A percentile compares a stretch with the other conserved stretches of the same genome.
These are phyloP conservation scores for Zasmidium citrigriseum DNA, from an alignment of 2,329 filamentous ascomycete species.

Conservation along the genomic window DNA sequence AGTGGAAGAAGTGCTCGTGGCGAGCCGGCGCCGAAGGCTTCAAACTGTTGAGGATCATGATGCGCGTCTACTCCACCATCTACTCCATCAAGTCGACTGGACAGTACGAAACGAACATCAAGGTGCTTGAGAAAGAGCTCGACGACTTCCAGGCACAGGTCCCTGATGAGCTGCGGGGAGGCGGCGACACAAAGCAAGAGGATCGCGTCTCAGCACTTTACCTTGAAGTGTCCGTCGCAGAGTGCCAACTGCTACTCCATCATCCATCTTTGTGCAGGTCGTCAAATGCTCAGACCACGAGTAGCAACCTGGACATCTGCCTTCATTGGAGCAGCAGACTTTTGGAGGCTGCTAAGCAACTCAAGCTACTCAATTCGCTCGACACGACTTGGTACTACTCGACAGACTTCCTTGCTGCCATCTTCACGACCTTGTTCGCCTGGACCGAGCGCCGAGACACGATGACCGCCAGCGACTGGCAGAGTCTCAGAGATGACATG, in stretches of 20 bases:
- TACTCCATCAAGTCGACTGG: slow-evolving; percentile 64
- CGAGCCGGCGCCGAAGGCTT: slow-evolving; percentile 66
- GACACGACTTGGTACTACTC: slow-evolving; percentile 79
- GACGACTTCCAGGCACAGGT: slow-evolving; percentile 64
- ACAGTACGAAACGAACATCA: slow-evolving; percentile 63
- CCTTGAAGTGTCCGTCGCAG: slow-evolving; percentile 50
- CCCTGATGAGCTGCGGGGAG: slow-evolving; percentile 61
- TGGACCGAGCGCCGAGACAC: slow-evolving; percentile 67
- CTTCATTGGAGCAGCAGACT: slow-evolving; percentile 66
- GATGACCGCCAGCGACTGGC: slow-evolving; percentile 60
- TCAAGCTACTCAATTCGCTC: slow-evolving; percentile 66
- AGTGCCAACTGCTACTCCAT: slow-evolving; percentile 53
- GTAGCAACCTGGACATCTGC: slow-evolving; percentile 58
- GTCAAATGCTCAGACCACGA: slow-evolving; percentile 60
- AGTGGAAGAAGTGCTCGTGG: slow-evolving; percentile 63
- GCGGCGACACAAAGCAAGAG: slow-evolving; percentile 46
- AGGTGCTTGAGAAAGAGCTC: slow-evolving; percentile 65
- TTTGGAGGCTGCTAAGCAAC: slow-evolving; percentile 59
- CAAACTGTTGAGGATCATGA: slow-evolving; percentile 65
- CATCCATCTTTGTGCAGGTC: slow-evolving; percentile 55
- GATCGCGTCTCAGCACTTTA: slow-evolving; percentile 52
- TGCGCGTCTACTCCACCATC: slow-evolving; percentile 75
- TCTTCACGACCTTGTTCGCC: slow-evolving; percentile 71
- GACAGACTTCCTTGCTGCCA: slow-evolving; percentile 70
- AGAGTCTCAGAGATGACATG: slow-evolving; percentile 67